Evolutionary conservation across 2,329 filamentous ascomycete genomes (phyloP).

Genomic region (Calonectria hongkongensis): DNA sequence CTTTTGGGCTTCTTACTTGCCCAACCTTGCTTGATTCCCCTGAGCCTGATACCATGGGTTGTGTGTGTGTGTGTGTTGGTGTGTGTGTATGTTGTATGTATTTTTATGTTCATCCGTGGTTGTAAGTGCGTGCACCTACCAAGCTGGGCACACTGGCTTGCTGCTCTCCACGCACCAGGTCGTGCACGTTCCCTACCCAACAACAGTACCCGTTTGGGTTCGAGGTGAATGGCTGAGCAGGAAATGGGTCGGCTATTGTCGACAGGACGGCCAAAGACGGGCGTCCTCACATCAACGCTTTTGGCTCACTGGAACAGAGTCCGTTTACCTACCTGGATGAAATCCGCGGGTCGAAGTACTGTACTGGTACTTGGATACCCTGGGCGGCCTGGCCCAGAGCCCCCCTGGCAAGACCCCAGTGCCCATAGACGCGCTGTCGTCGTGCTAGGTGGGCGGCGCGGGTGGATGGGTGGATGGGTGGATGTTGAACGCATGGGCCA

Average conservation of each 20-base stretch:
- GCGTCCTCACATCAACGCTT: constrained; percentile 29
- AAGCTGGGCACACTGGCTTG: background rate
- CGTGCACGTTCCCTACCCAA: constrained; percentile 1
- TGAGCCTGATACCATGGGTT: constrained; percentile 44
- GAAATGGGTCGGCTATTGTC: constrained; percentile 18
- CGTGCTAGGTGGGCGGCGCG: constrained; percentile 30
- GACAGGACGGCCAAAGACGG: constrained; percentile 39
- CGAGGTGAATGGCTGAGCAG: background rate
- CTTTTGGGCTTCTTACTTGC: constrained; percentile 39
- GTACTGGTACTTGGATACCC: constrained; percentile 20
- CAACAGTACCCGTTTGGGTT: background rate
- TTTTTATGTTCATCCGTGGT: constrained; percentile 26
- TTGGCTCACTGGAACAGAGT: constrained; percentile 23
- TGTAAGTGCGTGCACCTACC: constrained; percentile 31
- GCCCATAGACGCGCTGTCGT: constrained; percentile 34
- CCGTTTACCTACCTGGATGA: background rate
- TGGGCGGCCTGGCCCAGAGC: constrained; percentile 6
- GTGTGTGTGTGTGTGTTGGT: constrained; percentile 20
- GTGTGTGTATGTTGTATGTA: constrained; percentile 4
- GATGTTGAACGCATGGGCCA: constrained; percentile 27
- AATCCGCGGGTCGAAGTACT: constrained; percentile 1
- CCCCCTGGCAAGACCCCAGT: constrained; percentile 31
- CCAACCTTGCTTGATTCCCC: constrained; percentile 37
- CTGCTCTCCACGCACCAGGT: background rate
- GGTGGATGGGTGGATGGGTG: constrained; percentile 16